Evolutionary conservation across 352 stramenopile species (phyloP), one percentile per base, ranked within the genome.

Genomic region (Phytophthora sojae): DNA sequence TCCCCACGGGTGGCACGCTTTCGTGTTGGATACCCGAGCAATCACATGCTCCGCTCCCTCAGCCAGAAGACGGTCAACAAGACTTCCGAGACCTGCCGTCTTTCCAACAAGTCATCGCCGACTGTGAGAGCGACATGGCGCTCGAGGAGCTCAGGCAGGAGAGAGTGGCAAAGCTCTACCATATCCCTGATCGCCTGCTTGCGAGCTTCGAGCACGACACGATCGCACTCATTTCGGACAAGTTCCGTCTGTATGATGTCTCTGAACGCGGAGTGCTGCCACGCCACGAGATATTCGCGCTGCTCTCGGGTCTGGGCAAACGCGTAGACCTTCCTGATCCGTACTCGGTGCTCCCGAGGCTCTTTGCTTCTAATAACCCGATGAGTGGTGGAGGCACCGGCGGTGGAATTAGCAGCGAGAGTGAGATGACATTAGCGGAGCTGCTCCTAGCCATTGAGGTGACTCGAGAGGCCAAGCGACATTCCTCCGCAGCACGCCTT

Each of bases 201-300:
- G 56, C 52, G 2, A 69, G 71, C 15, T 85, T 88, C 25, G 67
- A 69, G 21, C 26, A 51, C 14, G 71, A 81, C 11, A 81, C 69
- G 12, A 37, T 88, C 8, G 45, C 23, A 6, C 53, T 76, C 17
- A 61, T 86, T 44, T 67, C 65, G 6, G 71, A 74, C 15, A 78
- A 75, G 21, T 88, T 85, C 52, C 73, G 55, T 11, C 69, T 75
- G 23, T 88, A 86, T 44, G 78, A 85, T 51, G 70, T 85, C 7
- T 77, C 80, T 26, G 74, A 88, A 25, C 53, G 56, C 3, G 81
- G 81, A 6, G 44, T 69, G 4, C 50, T 88, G 14, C 73, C 78
- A 1, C 68, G 76, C 1, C 68, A 80, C 30, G 81, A 88, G 37
- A 14, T 86, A 37, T 85, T 83, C 35, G 47, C 78, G 21, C 29